Evolutionary conservation across 768 basidiomycete species (phyloP), one percentile per base, ranked within the genome.

Genomic region (Lactifluus volemus): DNA sequence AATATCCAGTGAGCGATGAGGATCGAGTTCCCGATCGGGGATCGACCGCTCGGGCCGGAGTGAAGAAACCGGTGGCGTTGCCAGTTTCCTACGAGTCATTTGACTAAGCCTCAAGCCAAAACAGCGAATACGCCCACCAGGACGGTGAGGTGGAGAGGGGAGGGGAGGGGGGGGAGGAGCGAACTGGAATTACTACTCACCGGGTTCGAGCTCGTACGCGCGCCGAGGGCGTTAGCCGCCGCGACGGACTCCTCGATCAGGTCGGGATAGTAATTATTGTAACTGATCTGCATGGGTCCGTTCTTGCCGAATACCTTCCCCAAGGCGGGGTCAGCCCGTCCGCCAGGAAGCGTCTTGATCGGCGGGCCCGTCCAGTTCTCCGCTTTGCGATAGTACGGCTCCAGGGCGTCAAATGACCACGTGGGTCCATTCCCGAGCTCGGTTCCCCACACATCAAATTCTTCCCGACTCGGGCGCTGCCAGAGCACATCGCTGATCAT

Each of bases 401-500:
- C 39, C 17, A 64, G 52, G 30, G 55, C 60, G 15, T 64, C 61
- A 17, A 53, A 64, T 12, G 61, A 63, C 61, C 63, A 64, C 17
- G 49, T 49, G 2, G 47, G 52, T 12, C 63, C 63, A 15, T 63
- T 64, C 17, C 56, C 63, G 3, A 64, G 61, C 50, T 55, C 63
- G 1, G 52, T 50, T 12, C 63, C 63, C 63, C 63, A 64, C 4
- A 34, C 56, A 17, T 64, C 63, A 25, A 63, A 63, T 47, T 64
- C 63, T 39, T 64, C 63, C 3, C 52, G 50, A n/a, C 55, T 62
- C 11, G 63, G 61, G 15, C 63, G 60, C 52, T 64, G 63, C 63
- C 63, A 64, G n/a, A 64, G 56, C 47, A 64, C 39, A 48, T 64
- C 63, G 47, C 56, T 58, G 63, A 64, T 58, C 63, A 64, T 64